Percentiles rank a stretch among this genome's conserved stretches.
Evolutionary conservation across 257 asterid species (phyloP).

Genomic region (Penstemon barbatus): DNA sequence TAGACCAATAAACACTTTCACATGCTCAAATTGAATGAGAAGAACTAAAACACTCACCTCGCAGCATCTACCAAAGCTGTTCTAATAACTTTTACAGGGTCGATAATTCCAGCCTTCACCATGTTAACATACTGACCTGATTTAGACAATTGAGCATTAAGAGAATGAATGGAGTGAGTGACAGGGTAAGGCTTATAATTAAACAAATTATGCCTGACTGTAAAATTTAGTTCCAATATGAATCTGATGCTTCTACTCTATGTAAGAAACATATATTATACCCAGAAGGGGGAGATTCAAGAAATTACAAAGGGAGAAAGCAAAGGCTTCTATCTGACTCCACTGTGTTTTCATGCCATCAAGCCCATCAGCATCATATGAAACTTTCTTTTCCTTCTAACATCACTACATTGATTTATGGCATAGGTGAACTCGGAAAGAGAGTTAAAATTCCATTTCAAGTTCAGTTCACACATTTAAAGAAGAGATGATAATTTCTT

Average conservation of each 20-base stretch:
- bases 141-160: slow-evolving; percentile 4
- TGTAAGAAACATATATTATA: too few species aligned
- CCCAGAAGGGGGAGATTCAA: too few species aligned
- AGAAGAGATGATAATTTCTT: background rate
- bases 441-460: background rate
- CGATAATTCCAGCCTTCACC: slow-evolving; percentile 83
- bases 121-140: slow-evolving; percentile 71
- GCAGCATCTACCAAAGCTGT: slow-evolving; percentile 82
- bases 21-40: background rate
- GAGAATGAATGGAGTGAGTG: background rate
- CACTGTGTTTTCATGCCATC: too few species aligned
- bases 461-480: background rate
- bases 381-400: too few species aligned
- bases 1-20: background rate
- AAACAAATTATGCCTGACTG: background rate
- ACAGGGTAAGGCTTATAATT: background rate
- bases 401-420: too few species aligned
- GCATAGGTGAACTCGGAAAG: too few species aligned
- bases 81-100: slow-evolving; percentile 77
- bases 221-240: background rate
- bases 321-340: too few species aligned
- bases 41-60: slow-evolving; percentile 44
- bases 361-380: too few species aligned
- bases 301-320: too few species aligned
- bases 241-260: background rate